Base-by-base conservation (phyloP, 768 basidiomycete species). In the Tricholoma matsutake region DNA sequence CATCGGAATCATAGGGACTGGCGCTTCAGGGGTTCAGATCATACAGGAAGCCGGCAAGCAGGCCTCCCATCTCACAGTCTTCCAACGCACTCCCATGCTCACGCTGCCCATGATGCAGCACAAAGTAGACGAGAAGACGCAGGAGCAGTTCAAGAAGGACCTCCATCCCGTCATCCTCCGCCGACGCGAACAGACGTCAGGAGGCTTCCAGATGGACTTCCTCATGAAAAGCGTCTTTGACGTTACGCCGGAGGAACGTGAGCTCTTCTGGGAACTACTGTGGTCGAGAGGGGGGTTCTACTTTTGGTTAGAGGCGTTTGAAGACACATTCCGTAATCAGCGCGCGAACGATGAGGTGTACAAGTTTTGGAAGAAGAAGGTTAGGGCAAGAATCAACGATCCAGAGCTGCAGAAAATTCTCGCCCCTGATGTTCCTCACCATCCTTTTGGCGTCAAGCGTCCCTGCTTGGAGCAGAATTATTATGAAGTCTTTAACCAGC, bases 1-100 rank as follows among this genome's bases (percentile, higher is more conserved):
- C 29, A 63, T 68, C 18, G 67, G 55, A 2, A 62, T 68, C 5
- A 59, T 68, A n/a, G 66, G 64, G n/a, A 67, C 64, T 29, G 66
- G 66, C 2, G 57, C 66, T 1, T 61, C 55, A 9, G 66, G 66
- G 20, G 64, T 67, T 7, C 65, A 66, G 32, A 18, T 66, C 8
- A 63, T 64, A 11, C 65, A 66, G 51, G 63, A 58, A 39, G 51
- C 49, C 39, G 57, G 60, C 10, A 28, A 57, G 6, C 59, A 22
- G 2, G 59, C 20, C 7, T 32, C 31, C 9, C 62, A 65, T 18
- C 62, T 65, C 45, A 65, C 65, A 7, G 57, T 65, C 3, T 65
- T 65, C 63, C 63, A 65, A 28, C 60, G 63, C 39, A 65, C 63
- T 4, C 63, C 65, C 8, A 61, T 61, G 8, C 47, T 56, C 22